Evolutionary conservation across 129 eudicot species (phyloP).

Genomic region (Ambrosia trifida): DNA sequence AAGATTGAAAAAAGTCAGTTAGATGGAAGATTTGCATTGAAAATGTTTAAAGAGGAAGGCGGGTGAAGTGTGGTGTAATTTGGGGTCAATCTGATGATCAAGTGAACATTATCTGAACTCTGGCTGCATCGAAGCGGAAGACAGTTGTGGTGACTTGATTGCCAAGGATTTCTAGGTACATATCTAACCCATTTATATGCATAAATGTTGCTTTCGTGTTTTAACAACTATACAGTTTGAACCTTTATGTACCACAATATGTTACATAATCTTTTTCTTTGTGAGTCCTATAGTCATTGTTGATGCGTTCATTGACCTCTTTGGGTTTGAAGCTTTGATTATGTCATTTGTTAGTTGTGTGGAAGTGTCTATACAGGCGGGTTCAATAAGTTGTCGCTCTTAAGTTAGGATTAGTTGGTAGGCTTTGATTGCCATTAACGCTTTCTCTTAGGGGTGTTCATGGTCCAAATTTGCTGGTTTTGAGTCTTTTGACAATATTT

Average conservation of each 20-base stretch:
- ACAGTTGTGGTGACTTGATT: constrained; percentile 3
- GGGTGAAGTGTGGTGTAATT: not conserved
- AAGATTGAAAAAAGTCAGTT: not conserved
- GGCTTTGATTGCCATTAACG: no score
- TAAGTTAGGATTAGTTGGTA: not conserved
- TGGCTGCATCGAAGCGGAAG: not conserved
- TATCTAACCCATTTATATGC: constrained; percentile 4
- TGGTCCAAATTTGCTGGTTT: no score
- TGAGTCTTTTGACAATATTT: no score
- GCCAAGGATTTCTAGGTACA: constrained; percentile 13
- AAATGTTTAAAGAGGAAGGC: not conserved
- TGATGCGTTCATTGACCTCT: not conserved
- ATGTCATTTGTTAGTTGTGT: not conserved
- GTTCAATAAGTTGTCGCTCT: not conserved
- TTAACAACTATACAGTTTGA: not conserved
- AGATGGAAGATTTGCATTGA: not conserved
- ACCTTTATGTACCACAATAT: not conserved
- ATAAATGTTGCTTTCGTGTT: not conserved
- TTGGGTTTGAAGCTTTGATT: not conserved
- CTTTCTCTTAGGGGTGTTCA: no score
- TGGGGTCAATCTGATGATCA: not conserved
- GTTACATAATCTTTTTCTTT: not conserved
- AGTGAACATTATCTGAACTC: not conserved
- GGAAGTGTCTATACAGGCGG: not conserved
- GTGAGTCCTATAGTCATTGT: not conserved